phyloP scores from a whole-genome alignment of 352 stramenopile genomes.

The Globisporangium cederbergense region DNA sequence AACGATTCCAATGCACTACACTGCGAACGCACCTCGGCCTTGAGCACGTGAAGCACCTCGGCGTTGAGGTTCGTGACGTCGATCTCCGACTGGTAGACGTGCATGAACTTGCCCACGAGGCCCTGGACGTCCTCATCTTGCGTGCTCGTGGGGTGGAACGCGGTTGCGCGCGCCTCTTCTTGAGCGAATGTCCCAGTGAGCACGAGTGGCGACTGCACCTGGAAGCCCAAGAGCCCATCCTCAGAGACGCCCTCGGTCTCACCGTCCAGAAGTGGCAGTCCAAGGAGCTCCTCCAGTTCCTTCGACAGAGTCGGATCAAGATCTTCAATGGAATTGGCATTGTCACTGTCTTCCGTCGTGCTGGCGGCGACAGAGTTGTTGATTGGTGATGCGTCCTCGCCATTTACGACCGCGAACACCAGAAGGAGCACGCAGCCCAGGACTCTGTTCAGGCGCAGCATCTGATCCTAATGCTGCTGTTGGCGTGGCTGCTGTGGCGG shows the following conservation, averaged over 20 bases:
- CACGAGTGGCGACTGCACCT: neutral
- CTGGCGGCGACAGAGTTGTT: neutral
- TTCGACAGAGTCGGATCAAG: neutral
- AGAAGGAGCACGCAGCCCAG: slow-evolving; percentile 4
- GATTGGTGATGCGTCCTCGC: slow-evolving; percentile 1
- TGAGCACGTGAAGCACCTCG: slow-evolving; percentile 43
- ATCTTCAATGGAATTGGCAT: neutral
- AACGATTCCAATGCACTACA: neutral
- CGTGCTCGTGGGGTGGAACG: slow-evolving; percentile 21
- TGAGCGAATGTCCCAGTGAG: neutral
- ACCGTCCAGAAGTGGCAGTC: neutral
- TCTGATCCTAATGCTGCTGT: neutral
- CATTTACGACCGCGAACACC: neutral
- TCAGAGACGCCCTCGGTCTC: slow-evolving; percentile 2
- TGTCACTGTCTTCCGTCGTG: neutral
- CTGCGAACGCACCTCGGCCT: slow-evolving; percentile 28
- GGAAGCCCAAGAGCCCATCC: neutral
- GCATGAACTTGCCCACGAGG: slow-evolving; percentile 49
- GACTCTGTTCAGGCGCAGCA: slow-evolving; percentile 2
- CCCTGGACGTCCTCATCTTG: slow-evolving; percentile 26
- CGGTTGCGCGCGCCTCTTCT: slow-evolving; percentile 1
- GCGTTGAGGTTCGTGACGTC: slow-evolving; percentile 36
- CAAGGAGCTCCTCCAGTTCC: neutral
- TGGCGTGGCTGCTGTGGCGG: neutral
- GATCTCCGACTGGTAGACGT: slow-evolving; percentile 47